Base-by-base conservation (phyloP, 1,139 yeast genomes). In the Eremothecium gossypii region DNA sequence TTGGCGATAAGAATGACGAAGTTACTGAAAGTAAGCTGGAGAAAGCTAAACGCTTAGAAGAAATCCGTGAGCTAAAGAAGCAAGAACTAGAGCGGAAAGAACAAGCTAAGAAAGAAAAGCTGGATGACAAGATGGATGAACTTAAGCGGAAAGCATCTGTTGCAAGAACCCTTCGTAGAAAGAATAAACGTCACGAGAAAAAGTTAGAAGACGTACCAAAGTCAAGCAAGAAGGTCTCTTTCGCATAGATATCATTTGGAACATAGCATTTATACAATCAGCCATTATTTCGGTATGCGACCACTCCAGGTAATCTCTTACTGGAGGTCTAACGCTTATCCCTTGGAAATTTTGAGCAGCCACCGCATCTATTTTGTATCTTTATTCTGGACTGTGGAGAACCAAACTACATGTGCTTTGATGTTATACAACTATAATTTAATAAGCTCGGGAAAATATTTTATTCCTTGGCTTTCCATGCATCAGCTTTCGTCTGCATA, bases 11-110 rank as follows among this genome's bases (percentile, higher is more conserved):
- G 48, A 73, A 80, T 51, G 96, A 89, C 54, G 73, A 77, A 40
- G 76, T 77, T n/a, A 81, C 83, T 55, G 96, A 93, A 56, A 83
- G 95, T 52, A 89, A 87, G 63, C 69, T 91, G 47, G 98, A 91
- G 60, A 84, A 84, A 60, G 80, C 95, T 2, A 76, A 86, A 56
- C 80, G 95, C 61, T 70, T 91, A 41, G 97, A 91, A 61, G 95
- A 84, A 55, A 76, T 91, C 49, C 73, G 98, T 58, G 96, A 85
- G 41, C 70, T 86, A 52, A 85, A 83, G 68, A 77, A 85, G 57
- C 73, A 79, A 63, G 97, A 91, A 61, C 77, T 89, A 50, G 96
- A 89, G 60, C 70, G 82, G 60, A 83, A 81, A 60, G 96, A 89
- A 54, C 73, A 74, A 42, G 78, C 69, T 32, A 85, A 86, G 67